Evolutionary conservation across 148 eudicot genomes (phyloP).

Genomic region (Chenopodium berlandieri): DNA sequence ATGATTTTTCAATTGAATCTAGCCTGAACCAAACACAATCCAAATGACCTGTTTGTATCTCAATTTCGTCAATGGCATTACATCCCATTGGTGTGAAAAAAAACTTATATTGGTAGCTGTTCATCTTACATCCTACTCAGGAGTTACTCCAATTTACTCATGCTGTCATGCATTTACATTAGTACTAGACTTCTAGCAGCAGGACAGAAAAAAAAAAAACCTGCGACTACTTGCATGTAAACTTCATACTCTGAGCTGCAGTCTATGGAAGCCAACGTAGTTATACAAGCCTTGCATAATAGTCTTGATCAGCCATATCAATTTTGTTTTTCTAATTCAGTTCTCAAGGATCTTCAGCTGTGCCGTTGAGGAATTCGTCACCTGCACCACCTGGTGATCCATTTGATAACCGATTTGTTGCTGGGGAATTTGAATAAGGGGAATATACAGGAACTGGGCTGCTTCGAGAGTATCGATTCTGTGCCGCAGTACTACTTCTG

Average conservation of each 20-base stretch:
- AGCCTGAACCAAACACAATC: background rate
- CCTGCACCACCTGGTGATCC: conserved; percentile 59
- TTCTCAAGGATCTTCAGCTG: conserved; percentile 29
- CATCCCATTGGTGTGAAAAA: background rate
- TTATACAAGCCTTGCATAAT: background rate
- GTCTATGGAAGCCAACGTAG: background rate
- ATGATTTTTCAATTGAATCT: background rate
- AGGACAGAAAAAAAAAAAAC: background rate
- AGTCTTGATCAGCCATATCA: conserved; percentile 1
- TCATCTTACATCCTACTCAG: conserved; percentile 1
- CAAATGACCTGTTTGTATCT: background rate
- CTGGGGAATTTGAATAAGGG: conserved; percentile 49
- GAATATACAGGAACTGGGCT: conserved; percentile 46
- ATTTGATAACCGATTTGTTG: conserved; percentile 50
- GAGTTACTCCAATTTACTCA: background rate
- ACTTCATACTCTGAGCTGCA: background rate
- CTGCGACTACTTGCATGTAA: background rate
- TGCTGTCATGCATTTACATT: background rate
- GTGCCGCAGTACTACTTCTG: conserved; percentile 81
- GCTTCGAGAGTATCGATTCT: conserved; percentile 58
- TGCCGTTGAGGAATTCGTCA: conserved; percentile 54
- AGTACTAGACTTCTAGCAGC: background rate
- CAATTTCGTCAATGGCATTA: background rate
- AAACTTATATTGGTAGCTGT: background rate
- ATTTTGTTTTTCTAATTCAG: background rate